These are phyloP conservation scores for Populus ilicifolia DNA, from an alignment of 345 rosid species.

Conservation along the genomic window DNA sequence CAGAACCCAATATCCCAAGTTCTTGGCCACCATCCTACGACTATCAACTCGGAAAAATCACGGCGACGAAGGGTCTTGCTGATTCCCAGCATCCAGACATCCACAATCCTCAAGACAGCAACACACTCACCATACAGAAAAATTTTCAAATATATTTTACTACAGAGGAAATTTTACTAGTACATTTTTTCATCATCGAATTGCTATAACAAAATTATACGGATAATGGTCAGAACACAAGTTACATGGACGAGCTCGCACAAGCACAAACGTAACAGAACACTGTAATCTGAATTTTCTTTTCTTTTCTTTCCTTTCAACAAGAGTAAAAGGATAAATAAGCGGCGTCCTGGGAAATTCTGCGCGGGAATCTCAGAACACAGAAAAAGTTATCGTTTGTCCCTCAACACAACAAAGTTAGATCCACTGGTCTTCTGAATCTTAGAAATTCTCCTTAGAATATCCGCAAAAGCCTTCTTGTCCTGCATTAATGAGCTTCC, in stretches of 20 bases:
- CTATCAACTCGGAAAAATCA: too few relatives aligned
- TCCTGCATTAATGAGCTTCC: slow-evolving; percentile 47
- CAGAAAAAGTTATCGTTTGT: slow-evolving; percentile 27
- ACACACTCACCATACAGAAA: neutral
- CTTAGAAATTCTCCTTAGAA: slow-evolving; percentile 77
- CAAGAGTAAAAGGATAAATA: neutral
- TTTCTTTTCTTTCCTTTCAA: neutral
- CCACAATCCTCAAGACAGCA: neutral
- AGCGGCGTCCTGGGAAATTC: neutral
- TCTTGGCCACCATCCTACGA: too few relatives aligned
- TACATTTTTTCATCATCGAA: neutral
- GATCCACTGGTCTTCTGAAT: slow-evolving; percentile 78
- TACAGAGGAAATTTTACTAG: neutral
- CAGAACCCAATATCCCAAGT: too few relatives aligned
- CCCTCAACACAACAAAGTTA: slow-evolving; percentile 70
- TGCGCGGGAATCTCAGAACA: neutral
- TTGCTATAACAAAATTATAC: neutral
- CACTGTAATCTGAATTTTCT: neutral
- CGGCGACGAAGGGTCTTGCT: too few relatives aligned
- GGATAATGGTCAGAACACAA: neutral
- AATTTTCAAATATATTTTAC: neutral
- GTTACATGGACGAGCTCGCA: neutral
- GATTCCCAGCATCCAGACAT: too few relatives aligned
- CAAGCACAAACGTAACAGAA: neutral
- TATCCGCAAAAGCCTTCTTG: slow-evolving; percentile 73